Evolutionary conservation across 805 yeast species (phyloP), one percentile per base, ranked within the genome.

Genomic region (Groenewaldozyma salmanticensis): DNA sequence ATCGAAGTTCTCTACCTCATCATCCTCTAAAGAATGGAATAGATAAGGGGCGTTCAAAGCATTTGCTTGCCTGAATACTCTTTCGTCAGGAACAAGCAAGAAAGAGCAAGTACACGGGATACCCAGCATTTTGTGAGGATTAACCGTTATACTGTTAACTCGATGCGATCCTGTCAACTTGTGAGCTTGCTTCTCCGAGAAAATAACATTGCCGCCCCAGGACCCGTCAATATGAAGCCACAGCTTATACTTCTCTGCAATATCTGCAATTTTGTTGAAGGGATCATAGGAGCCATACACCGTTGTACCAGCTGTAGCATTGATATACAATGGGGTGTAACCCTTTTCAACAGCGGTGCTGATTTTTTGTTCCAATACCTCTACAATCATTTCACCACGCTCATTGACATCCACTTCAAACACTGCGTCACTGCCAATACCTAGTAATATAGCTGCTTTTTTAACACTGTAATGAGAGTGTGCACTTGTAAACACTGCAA

Each of bases 171-270:
- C 95, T 15, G 59, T 54, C 45, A 84, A 58, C 49, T 71, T 69
- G 42, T 58, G 36, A 33, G 54, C 58, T 41, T 75, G 73, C 7
- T 49, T 62, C 0, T 58, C 50, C 33, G 85, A 77, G 62, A 84
- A 85, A 0, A 82, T 68, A 6, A 81, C 78, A 52, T 85, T 85
- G 5, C 90, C 95, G 27, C 95, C 95, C 94, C 94, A 83, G 4
- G 92, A 81, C 1, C 92, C 95, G 60, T 84, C 95, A 32, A 84
- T 73, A 58, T 84, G 95, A 55, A 81, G 72, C 90, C 94, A 85
- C 5, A 75, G 39, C n/a, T 68, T 58, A 58, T 77, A 55, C 42
- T 66, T 65, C 42, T 71, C 64, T 13, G 87, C 75, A 2, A 84
- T 57, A 1, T 43, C 53, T 1, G 77, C 59, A 27, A 85, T 75